Conservation (phyloP, 208 protist species). For the Lotmaria passim region DNA sequence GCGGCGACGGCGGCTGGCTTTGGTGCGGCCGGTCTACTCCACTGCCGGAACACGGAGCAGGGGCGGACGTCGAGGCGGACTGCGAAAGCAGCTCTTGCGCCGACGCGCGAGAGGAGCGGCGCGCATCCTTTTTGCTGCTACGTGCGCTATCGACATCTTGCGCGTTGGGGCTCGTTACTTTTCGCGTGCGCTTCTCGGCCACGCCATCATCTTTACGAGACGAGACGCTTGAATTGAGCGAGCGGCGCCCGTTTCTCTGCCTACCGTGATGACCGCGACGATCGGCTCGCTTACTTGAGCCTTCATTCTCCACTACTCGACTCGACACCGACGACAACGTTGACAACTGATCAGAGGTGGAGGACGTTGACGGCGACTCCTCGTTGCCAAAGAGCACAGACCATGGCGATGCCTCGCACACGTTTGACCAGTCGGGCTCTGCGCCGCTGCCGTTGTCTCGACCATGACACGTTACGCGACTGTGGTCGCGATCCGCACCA, state of each 20-base stretch:
- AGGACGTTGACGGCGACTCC: background rate
- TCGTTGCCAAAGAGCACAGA: background rate
- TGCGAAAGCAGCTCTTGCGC: background rate
- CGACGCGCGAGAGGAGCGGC: background rate
- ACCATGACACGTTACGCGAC: background rate
- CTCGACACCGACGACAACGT: background rate
- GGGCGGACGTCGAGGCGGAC: background rate
- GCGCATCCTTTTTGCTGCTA: background rate
- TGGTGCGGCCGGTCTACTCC: slow-evolving; percentile 4
- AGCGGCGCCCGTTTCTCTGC: background rate
- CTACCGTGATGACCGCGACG: background rate
- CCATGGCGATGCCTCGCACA: background rate
- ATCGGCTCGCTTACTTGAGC: too few species aligned
- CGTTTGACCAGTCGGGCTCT: background rate
- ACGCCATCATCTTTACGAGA: background rate
- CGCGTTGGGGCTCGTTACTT: background rate
- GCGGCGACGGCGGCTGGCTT: background rate
- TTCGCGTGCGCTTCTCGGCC: background rate
- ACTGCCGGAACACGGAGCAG: background rate
- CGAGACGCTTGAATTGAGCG: background rate
- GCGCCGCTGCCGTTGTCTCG: background rate
- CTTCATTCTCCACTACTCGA: background rate
- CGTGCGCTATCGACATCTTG: too few species aligned
- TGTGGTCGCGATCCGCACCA: background rate
- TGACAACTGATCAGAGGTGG: background rate